Conservation (phyloP, 352 stramenopile genomes). For the Phytopythium delawarense region DNA sequence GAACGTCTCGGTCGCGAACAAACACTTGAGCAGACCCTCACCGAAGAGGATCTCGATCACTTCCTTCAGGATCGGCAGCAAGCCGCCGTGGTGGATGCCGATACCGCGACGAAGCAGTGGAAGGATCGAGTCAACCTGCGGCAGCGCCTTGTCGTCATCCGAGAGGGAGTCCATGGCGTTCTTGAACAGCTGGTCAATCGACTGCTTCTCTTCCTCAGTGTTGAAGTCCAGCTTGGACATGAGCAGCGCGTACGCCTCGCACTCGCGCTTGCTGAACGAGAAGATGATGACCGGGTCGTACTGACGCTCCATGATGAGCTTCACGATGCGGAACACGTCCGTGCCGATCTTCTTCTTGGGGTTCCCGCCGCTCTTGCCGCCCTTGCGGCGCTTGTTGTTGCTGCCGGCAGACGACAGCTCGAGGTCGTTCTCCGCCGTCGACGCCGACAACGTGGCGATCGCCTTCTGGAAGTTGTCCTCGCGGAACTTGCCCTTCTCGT, state of each 20-base stretch:
- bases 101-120: constrained; percentile 97
- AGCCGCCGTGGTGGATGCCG: constrained; percentile 98
- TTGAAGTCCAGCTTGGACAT: constrained; percentile 97
- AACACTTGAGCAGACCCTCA: constrained; percentile 97
- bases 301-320: constrained; percentile 96
- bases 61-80: constrained; percentile 99
- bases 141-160: constrained; percentile 96
- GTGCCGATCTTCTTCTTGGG: constrained; percentile 91
- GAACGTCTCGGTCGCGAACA: constrained; percentile 98
- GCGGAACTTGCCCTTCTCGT: constrained; percentile 98
- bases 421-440: constrained; percentile 54
- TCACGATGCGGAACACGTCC: constrained; percentile 98
- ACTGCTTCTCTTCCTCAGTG: constrained; percentile 96
- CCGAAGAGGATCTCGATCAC: constrained; percentile 92
- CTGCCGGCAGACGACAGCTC: constrained; percentile 80
- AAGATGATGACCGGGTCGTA: constrained; percentile 99
- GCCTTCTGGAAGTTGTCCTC: constrained; percentile 97
- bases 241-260: constrained; percentile 91
- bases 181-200: constrained; percentile 95
- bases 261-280: constrained; percentile 99
- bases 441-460: constrained; percentile 76
- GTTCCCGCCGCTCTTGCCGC: constrained; percentile 30
- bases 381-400: constrained; percentile 64
- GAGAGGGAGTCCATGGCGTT: constrained; percentile 97
- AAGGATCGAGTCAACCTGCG: constrained; percentile 96